These are phyloP conservation scores for Aspergillus costaricaensis DNA, from an alignment of 2,329 filamentous ascomycete species.

Conservation along the genomic window DNA sequence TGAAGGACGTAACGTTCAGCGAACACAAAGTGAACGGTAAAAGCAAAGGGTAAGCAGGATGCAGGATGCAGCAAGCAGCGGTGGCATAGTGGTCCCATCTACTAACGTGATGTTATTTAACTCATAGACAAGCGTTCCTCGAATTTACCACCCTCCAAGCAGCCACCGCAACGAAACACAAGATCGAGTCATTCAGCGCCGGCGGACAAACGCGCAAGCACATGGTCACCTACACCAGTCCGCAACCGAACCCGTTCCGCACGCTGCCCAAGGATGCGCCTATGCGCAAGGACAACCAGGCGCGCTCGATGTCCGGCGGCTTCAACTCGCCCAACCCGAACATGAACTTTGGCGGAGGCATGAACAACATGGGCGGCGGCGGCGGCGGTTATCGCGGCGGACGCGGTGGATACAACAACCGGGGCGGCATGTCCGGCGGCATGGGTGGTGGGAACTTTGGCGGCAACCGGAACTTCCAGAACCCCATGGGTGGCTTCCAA, in stretches of 20 bases:
- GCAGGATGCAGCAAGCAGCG: neutral
- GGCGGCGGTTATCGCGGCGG: constrained; percentile 57
- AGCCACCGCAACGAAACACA: constrained; percentile 79
- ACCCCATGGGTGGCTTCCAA: constrained; percentile 46
- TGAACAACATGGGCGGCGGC: constrained; percentile 51
- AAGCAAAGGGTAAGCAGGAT: constrained; percentile 78
- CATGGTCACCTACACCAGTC: constrained; percentile 72
- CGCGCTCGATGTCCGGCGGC: constrained; percentile 50
- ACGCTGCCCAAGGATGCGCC: constrained; percentile 88
- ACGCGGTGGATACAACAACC: constrained; percentile 45
- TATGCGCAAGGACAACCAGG: constrained; percentile 65
- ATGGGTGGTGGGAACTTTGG: constrained; percentile 54
- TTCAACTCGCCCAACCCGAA: constrained; percentile 46
- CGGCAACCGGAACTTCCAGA: constrained; percentile 51
- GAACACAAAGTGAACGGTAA: constrained; percentile 99
- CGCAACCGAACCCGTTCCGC: constrained; percentile 81
- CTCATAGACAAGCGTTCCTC: constrained; percentile 70
- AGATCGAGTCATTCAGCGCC: constrained; percentile 68
- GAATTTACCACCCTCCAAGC: constrained; percentile 83
- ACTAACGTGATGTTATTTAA: no score
- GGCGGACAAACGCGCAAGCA: constrained; percentile 65
- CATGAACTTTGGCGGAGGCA: constrained; percentile 39
- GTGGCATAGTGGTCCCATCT: no score
- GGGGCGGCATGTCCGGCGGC: constrained; percentile 41
- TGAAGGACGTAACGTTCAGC: constrained; percentile 93